Percentiles rank a stretch among this genome's conserved stretches.
Conservation (phyloP, 345 rosid species). For the Brassica cretica region DNA sequence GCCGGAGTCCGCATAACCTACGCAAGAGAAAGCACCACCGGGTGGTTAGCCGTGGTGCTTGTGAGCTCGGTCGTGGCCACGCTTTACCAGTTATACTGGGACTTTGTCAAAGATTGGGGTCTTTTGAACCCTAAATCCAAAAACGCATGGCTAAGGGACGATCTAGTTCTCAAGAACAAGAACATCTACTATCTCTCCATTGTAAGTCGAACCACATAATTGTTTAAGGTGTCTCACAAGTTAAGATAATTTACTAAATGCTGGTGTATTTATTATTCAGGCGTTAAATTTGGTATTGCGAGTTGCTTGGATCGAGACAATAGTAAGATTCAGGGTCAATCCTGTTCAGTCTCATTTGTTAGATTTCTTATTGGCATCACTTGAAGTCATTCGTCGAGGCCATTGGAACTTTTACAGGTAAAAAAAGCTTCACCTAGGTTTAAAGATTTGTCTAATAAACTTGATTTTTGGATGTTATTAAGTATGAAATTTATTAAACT, state of each 20-base stretch:
- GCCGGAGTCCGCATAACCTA: slow-evolving; percentile 88
- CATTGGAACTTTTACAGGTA: slow-evolving; percentile 99
- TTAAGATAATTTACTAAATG: neutral
- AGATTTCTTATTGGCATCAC: slow-evolving; percentile 82
- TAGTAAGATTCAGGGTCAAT: slow-evolving; percentile 54
- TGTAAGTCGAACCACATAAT: slow-evolving; percentile 46
- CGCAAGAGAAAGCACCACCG: slow-evolving; percentile 43
- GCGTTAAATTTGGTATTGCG: slow-evolving; percentile 73
- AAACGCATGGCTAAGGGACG: slow-evolving; percentile 84
- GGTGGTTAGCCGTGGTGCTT: slow-evolving; percentile 65
- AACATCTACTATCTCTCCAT: slow-evolving; percentile 74
- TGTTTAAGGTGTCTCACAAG: neutral
- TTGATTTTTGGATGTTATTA: neutral
- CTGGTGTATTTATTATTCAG: slow-evolving; percentile 35
- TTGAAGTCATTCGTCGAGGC: slow-evolving; percentile 89
- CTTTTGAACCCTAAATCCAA: slow-evolving; percentile 69
- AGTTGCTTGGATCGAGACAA: slow-evolving; percentile 82
- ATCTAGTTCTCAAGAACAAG: slow-evolving; percentile 71
- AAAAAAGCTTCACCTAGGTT: neutral
- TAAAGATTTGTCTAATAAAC: neutral
- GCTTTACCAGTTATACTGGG: slow-evolving; percentile 91
- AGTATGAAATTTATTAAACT: neutral
- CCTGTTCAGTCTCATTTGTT: slow-evolving; percentile 60
- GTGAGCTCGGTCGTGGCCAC: slow-evolving; percentile 70
- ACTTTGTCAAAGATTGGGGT: slow-evolving; percentile 94